phyloP scores from a whole-genome alignment of 2,329 filamentous ascomycete species.

The Neodidymelliopsis sp. region DNA sequence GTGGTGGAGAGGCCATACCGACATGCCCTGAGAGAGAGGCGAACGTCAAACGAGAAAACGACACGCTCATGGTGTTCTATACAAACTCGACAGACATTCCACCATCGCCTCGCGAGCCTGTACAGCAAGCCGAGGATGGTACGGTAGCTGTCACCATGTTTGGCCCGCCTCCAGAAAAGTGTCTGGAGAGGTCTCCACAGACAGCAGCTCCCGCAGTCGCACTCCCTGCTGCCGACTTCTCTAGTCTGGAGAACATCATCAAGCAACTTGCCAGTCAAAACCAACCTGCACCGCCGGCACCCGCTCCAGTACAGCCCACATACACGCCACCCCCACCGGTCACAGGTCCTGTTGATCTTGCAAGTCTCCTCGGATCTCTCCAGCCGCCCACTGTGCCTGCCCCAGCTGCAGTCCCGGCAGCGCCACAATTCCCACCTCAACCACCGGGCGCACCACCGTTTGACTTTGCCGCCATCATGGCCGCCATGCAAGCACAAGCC shows the following conservation, averaged over 20 bases:
- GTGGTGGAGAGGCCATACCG: conserved; percentile 52
- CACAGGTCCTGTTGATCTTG: conserved; percentile 32
- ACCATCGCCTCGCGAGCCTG: conserved; percentile 54
- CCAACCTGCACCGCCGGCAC: conserved; percentile 13
- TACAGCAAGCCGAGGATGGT: conserved; percentile 41
- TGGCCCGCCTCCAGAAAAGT: conserved; percentile 44
- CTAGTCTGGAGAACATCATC: conserved; percentile 39
- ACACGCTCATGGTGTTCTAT: conserved; percentile 58
- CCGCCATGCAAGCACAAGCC: conserved; percentile 32
- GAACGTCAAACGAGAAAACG: conserved; percentile 55
- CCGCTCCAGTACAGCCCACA: conserved; percentile 21
- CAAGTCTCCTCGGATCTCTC: conserved; percentile 40
- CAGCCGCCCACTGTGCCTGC: conserved; percentile 19
- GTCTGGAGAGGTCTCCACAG: conserved; percentile 35
- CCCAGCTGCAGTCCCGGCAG: conserved; percentile 17
- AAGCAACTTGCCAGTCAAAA: conserved; percentile 33
- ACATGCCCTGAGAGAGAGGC: conserved; percentile 53
- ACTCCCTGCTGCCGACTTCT: conserved; percentile 30
- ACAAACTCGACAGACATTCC: conserved; percentile 55
- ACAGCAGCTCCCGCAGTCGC: conserved; percentile 17
- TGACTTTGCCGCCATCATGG: conserved; percentile 35
- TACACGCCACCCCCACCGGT: conserved; percentile 32
- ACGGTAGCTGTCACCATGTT: conserved; percentile 42
- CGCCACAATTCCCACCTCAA: conserved; percentile 25
- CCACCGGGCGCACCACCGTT: conserved; percentile 25